Evolutionary conservation across 306 rosid species (phyloP), one percentile per base, ranked within the genome.

Genomic region (Vicia villosa): DNA sequence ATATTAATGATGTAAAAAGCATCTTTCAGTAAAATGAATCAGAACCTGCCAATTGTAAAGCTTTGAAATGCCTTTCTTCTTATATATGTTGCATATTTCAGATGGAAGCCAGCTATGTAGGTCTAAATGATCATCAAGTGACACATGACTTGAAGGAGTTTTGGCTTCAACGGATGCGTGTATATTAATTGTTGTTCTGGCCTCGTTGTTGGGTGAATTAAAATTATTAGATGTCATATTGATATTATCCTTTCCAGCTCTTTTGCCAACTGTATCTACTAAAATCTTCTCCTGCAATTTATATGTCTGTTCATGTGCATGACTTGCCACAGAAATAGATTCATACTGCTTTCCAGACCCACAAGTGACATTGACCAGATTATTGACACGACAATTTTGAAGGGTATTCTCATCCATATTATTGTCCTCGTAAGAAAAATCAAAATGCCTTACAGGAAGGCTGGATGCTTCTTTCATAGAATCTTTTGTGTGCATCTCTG

Each of bases 21-120:
- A 56, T 16, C 38, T 63, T 58, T 24, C n/a, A 54, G 50, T 41
- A 38, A 66, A 70, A 46, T 50, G 68, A 37, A 80, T 26, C 5
- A 4, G 60, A 88, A 90, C 97, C 97, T 94, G 98, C 98, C 98
- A 94, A 46, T 78, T 78, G 76, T 94, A 91, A 66, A 94, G 85
- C 77, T 85, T 90, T 34, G 84, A 81, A 68, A 94, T 88, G 83
- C 98, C 97, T 83, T 73, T 94, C 77, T 76, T 86, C 78, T 85
- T 81, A 79, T 90, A 94, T 56, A 85, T 72, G 75, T 84, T 81
- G 79, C 97, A 90, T 78, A 94, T 79, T 85, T 94, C 98, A 73
- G 86, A 76, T 56, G 96, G 89, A 72, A 94, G 92, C 98, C 97
- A 94, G 68, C 79, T 66, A 51, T 68, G 80, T 68, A 94, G 84